phyloP scores from a whole-genome alignment of 2,329 filamentous ascomycete species.

The Colletotrichum eremochloae region DNA sequence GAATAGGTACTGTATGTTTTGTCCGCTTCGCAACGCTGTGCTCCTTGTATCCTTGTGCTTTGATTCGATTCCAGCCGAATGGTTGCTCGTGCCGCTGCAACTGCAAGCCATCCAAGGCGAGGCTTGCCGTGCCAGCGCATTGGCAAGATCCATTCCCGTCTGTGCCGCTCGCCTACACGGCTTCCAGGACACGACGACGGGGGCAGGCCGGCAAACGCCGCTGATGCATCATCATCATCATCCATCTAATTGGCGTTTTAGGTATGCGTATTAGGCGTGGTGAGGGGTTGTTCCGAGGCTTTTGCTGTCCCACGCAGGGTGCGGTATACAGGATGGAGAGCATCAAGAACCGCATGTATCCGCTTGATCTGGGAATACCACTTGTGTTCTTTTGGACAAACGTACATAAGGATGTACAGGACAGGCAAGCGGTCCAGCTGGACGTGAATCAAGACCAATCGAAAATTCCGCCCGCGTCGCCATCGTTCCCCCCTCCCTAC shows the following conservation, averaged over 20 bases:
- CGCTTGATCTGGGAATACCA: background rate
- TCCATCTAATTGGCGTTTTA: background rate
- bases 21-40: background rate
- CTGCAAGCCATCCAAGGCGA: conserved; percentile 30
- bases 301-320: conserved; percentile 3
- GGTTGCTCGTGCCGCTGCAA: conserved; percentile 13
- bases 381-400: background rate
- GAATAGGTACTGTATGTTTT: background rate
- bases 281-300: background rate
- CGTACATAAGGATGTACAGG: background rate
- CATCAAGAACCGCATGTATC: background rate
- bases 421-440: background rate
- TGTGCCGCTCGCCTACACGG: conserved; percentile 29
- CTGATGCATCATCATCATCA: background rate
- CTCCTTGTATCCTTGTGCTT: background rate
- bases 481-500: background rate
- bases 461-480: background rate
- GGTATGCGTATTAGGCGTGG: background rate
- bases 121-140: conserved; percentile 10
- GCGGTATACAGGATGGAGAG: background rate
- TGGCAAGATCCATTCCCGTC: conserved; percentile 24
- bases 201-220: background rate
- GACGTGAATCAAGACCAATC: background rate
- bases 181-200: background rate
- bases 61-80: conserved; percentile 9